Percentiles rank a stretch among this genome's conserved stretches.
These are phyloP conservation scores for Fusarium armeniacum DNA, from an alignment of 2,329 filamentous ascomycete genomes.

Conservation along the genomic window DNA sequence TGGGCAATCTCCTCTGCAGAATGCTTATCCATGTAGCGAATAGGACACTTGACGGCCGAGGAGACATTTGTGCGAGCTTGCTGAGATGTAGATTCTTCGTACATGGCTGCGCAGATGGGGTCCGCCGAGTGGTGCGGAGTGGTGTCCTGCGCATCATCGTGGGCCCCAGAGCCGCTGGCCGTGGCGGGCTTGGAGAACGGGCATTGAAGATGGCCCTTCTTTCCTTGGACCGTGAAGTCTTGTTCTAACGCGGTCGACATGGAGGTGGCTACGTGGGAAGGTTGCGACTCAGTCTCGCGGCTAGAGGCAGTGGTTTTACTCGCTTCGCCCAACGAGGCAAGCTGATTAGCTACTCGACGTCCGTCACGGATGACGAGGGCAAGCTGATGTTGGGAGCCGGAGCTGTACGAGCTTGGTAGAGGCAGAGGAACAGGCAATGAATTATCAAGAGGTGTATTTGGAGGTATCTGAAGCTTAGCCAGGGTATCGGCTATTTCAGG, in stretches of 20 bases:
- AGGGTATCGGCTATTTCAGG: conserved; percentile 76
- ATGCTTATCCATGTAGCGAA: conserved; percentile 92
- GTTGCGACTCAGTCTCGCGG: conserved; percentile 62
- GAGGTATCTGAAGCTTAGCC: conserved; percentile 75
- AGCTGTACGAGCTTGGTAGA: conserved; percentile 63
- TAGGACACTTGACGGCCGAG: conserved; percentile 81
- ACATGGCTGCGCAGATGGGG: conserved; percentile 75
- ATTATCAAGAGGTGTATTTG: conserved; percentile 64
- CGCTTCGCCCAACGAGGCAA: conserved; percentile 63
- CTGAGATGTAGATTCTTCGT: conserved; percentile 70
- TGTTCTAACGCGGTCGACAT: conserved; percentile 80
- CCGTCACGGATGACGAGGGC: conserved; percentile 75
- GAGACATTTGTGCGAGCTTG: conserved; percentile 64
- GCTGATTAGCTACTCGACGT: conserved; percentile 68
- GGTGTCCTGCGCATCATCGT: conserved; percentile 53
- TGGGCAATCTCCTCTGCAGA: conserved; percentile 92
- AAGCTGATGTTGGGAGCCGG: conserved; percentile 65
- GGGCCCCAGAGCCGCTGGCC: conserved; percentile 49
- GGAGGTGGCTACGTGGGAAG: conserved; percentile 65
- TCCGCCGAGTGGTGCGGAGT: conserved; percentile 67
- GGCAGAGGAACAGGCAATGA: conserved; percentile 68
- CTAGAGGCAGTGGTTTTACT: conserved; percentile 67
- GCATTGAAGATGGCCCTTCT: conserved; percentile 82
- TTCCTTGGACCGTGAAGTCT: conserved; percentile 90
- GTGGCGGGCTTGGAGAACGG: conserved; percentile 74